Evolutionary conservation across 305 asterid species (phyloP).

Genomic region (Fraxinus platypoda): DNA sequence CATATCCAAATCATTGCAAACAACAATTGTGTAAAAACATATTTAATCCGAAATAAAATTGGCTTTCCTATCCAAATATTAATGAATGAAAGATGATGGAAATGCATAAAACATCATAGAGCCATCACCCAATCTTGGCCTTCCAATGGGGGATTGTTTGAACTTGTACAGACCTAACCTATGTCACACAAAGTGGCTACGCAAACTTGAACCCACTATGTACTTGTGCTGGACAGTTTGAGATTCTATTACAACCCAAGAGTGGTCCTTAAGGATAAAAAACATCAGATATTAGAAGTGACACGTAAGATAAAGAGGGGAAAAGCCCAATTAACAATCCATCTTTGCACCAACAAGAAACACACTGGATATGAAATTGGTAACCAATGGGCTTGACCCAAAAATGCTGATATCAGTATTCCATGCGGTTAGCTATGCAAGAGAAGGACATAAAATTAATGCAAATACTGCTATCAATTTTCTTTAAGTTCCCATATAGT

Average conservation of each 20-base stretch:
- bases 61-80: background rate
- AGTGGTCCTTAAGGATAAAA: constrained; percentile 12
- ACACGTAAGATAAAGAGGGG: background rate
- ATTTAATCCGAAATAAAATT: background rate
- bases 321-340: background rate
- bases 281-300: background rate
- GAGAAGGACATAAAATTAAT: background rate
- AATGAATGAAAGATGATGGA: background rate
- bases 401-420: background rate
- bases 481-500: background rate
- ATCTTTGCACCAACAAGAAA: background rate
- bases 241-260: constrained; percentile 21
- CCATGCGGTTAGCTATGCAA: background rate
- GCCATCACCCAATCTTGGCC: constrained; percentile 23
- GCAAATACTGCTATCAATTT: background rate
- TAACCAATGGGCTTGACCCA: background rate
- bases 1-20: background rate
- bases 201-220: constrained; percentile 19
- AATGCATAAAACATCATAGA: background rate
- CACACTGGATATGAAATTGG: background rate
- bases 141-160: constrained; percentile 27
- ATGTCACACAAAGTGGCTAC: constrained; percentile 27
- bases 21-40: background rate
- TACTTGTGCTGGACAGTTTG: constrained; percentile 20
- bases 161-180: constrained; percentile 22